Base-by-base conservation (phyloP, 805 yeast genomes). In the Metschnikowia amazonensis region DNA sequence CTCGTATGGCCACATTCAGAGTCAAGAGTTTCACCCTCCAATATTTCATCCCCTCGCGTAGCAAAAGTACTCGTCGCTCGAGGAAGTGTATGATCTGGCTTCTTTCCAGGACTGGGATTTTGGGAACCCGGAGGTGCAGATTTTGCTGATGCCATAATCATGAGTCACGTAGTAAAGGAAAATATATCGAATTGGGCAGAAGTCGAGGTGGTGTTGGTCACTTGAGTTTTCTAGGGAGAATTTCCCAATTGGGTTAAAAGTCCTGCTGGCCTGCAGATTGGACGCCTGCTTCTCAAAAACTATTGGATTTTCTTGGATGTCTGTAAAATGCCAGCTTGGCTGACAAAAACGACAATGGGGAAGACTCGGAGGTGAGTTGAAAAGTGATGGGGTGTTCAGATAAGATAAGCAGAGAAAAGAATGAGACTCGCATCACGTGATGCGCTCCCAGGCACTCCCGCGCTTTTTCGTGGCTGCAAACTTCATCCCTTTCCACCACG, bases 391-490 rank as follows among this genome's bases (percentile, higher is more conserved):
- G 41, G 29, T 25, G 25, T 20, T 36, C 44, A 49, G 52, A 49
- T 49, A 47, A 49, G 51, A 44, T 42, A 36, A 33, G 44, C 32
- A 27, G 38, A 16, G 35, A 32, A 41, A 33, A 31, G 37, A 31
- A 9, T 32, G 39, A 38, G 25, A 31, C 23, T 28, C 30, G 41
- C 39, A 40, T 45, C 47, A 45, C 41, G 45, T 45, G 47, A 35
- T 35, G 11, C 18, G 20, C 16, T 21, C 13, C 17, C 29, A 4
- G 24, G 29, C 14, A 9, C 21, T 14, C 20, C 20, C 38, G 38
- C n/a, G 14, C 33, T 14, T 29, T 33, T n/a, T 25, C 40, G 40
- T 33, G 41, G 41, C 41, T 37, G 41, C 41, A 28, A 37, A 37
- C 25, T 13, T n/a, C n/a, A 16, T 17, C 9, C 13, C 36, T 32